Conservation (phyloP, 768 basidiomycete genomes). For the Podaxis rugospora region DNA sequence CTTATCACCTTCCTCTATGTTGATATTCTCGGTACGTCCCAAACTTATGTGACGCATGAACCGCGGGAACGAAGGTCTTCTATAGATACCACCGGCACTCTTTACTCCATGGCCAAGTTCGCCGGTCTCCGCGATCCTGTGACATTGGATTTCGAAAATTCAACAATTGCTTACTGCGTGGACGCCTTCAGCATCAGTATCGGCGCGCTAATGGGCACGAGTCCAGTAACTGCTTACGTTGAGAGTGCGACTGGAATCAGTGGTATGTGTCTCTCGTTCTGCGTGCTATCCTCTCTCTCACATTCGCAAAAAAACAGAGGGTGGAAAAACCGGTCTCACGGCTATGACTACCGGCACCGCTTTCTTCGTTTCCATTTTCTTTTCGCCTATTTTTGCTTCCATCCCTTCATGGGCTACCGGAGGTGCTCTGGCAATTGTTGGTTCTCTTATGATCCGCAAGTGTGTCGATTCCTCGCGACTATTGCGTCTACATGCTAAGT, state of each 20-base stretch:
- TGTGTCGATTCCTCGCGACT: constrained; percentile 25
- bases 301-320: constrained; percentile 43
- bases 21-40: constrained; percentile 64
- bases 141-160: constrained; percentile 83
- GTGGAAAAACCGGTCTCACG: constrained; percentile 83
- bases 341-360: constrained; percentile 67
- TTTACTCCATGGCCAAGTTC: constrained; percentile 90
- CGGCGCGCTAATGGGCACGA: constrained; percentile 75
- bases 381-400: constrained; percentile 83
- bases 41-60: constrained; percentile 19
- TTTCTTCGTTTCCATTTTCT: constrained; percentile 85
- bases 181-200: constrained; percentile 81
- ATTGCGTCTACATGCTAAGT: background rate
- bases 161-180: constrained; percentile 77
- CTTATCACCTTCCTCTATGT: constrained; percentile 88
- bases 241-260: constrained; percentile 81
- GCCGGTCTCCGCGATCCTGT: constrained; percentile 83
- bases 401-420: constrained; percentile 88
- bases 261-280: constrained; percentile 33
- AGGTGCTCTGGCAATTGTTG: constrained; percentile 79
- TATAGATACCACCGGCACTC: constrained; percentile 52
- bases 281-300: background rate
- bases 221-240: constrained; percentile 79
- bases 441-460: constrained; percentile 88
- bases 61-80: background rate